These are phyloP conservation scores for Sporothrix globosa DNA, from an alignment of 2,329 filamentous ascomycete species.

Conservation along the genomic window DNA sequence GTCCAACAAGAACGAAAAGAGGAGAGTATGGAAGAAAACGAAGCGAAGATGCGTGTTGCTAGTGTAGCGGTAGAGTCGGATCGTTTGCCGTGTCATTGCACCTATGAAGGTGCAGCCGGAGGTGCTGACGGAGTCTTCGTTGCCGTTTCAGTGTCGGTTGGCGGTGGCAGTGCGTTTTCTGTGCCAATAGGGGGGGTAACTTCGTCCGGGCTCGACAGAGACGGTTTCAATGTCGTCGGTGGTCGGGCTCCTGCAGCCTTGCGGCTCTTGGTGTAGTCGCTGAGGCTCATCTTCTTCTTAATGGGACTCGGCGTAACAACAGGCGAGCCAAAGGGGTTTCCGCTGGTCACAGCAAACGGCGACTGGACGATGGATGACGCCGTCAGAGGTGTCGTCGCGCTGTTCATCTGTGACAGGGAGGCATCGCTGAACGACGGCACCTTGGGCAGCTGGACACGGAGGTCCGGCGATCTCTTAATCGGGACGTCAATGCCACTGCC, in stretches of 20 bases:
- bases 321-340: slow-evolving; percentile 49
- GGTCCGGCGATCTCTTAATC: slow-evolving; percentile 51
- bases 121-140: neutral
- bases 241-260: slow-evolving; percentile 56
- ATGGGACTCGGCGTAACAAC: slow-evolving; percentile 60
- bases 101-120: neutral
- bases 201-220: slow-evolving; percentile 47
- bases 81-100: neutral
- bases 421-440: slow-evolving; percentile 41
- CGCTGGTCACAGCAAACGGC: slow-evolving; percentile 51
- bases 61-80: neutral
- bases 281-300: slow-evolving; percentile 69
- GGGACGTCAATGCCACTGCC: slow-evolving; percentile 24
- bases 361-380: slow-evolving; percentile 53
- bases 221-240: slow-evolving; percentile 46
- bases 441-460: slow-evolving; percentile 61
- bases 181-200: slow-evolving; percentile 44
- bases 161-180: slow-evolving; percentile 27
- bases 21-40: neutral
- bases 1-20: neutral
- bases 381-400: slow-evolving; percentile 50
- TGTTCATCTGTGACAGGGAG: slow-evolving; percentile 37
- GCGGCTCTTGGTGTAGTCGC: slow-evolving; percentile 65
- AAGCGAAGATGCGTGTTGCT: neutral
- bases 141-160: neutral